Evolutionary conservation across 129 eudicot species (phyloP).

Genomic region (Centaurea solstitialis): DNA sequence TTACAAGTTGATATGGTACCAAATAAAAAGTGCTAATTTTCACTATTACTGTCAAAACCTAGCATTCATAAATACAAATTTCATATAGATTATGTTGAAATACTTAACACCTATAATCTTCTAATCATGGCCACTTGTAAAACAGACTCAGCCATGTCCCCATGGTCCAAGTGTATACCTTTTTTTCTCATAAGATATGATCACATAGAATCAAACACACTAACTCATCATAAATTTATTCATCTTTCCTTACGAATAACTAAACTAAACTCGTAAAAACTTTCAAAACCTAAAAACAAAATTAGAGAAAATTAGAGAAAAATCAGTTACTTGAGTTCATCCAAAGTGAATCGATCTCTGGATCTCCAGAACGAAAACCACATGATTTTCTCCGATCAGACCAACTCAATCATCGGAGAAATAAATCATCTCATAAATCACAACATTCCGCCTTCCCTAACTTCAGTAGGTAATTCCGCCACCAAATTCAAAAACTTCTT

Average conservation of each 20-base stretch:
- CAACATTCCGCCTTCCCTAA: slow-evolving; percentile 12
- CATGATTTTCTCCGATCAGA: slow-evolving; percentile 46
- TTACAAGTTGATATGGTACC: no score
- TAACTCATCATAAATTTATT: background rate
- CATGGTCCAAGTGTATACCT: background rate
- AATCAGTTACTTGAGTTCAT: slow-evolving; percentile 63
- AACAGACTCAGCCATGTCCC: background rate
- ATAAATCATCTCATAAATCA: background rate
- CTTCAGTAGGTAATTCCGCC: slow-evolving; percentile 20
- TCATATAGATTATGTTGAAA: background rate
- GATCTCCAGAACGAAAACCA: slow-evolving; percentile 87
- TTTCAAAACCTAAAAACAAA: background rate
- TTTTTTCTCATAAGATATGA: background rate
- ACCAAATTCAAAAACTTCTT: slow-evolving; percentile 7
- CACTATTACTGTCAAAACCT: background rate
- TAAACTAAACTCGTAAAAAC: background rate
- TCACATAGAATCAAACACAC: background rate
- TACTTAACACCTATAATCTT: slow-evolving; percentile 5
- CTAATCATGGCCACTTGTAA: background rate
- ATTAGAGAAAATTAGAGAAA: background rate
- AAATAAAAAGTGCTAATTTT: background rate
- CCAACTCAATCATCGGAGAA: slow-evolving; percentile 20
- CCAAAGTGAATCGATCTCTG: slow-evolving; percentile 66
- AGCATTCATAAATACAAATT: background rate
- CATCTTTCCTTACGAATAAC: background rate